phyloP scores from a whole-genome alignment of 2,329 filamentous ascomycete genomes.

The Cordyceps cateniannulata region DNA sequence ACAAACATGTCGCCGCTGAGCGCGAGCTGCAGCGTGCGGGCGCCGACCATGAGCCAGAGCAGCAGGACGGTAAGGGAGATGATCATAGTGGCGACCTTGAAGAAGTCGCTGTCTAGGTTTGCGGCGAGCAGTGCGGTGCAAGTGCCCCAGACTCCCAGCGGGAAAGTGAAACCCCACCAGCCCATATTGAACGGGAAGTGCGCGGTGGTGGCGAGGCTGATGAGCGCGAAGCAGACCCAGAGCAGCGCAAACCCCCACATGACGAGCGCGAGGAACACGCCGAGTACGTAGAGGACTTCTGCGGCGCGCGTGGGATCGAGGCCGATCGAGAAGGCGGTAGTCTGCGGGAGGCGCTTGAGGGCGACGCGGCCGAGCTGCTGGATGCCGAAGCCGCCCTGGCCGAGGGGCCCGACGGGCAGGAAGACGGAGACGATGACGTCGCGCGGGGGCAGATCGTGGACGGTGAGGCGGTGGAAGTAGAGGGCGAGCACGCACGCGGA shows the following conservation, averaged over 20 bases:
- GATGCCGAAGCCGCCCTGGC: constrained; percentile 57
- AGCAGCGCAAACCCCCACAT: constrained; percentile 41
- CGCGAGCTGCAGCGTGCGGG: constrained; percentile 31
- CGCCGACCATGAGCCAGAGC: constrained; percentile 36
- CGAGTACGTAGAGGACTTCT: constrained; percentile 50
- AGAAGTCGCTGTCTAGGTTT: constrained; percentile 37
- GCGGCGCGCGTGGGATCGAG: constrained; percentile 23
- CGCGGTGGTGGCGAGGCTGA: constrained; percentile 33
- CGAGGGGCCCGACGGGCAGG: constrained; percentile 59
- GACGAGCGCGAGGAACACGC: constrained; percentile 38
- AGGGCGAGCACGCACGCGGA: constrained; percentile 58
- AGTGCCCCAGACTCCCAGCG: constrained; percentile 37
- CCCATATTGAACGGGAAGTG: constrained; percentile 40
- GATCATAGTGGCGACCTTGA: constrained; percentile 35
- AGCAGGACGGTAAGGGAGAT: constrained; percentile 34
- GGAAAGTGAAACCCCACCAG: constrained; percentile 44
- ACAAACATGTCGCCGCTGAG: constrained; percentile 37
- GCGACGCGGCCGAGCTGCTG: constrained; percentile 46
- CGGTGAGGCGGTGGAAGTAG: constrained; percentile 62
- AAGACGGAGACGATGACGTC: constrained; percentile 65
- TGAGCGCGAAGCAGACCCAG: constrained; percentile 37
- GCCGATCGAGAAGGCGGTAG: constrained; percentile 37
- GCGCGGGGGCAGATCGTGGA: constrained; percentile 59
- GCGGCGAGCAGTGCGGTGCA: constrained; percentile 33
- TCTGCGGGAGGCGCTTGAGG: constrained; percentile 32